phyloP scores from a whole-genome alignment of 352 stramenopile genomes.

The Phytophthora syringae region DNA sequence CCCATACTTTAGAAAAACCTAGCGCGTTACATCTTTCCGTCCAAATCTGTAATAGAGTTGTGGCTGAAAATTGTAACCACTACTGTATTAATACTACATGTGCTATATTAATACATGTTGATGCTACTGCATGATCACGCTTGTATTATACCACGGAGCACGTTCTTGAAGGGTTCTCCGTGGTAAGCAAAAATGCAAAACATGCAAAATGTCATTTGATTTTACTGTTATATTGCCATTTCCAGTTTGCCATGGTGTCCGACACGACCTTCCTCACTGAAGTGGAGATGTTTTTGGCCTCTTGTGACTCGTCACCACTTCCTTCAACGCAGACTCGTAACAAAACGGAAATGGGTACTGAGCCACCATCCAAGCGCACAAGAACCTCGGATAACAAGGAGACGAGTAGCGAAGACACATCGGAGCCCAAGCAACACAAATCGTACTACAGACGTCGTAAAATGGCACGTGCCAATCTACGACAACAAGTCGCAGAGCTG shows the following conservation, averaged over 20 bases:
- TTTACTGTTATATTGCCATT: too few relatives aligned
- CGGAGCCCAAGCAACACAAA: not conserved
- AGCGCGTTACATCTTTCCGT: not conserved
- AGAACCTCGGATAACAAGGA: too few relatives aligned
- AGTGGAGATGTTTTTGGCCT: conserved; percentile 12
- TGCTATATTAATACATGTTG: too few relatives aligned
- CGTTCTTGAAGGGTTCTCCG: too few relatives aligned
- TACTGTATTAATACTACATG: too few relatives aligned
- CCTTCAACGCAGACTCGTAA: not conserved
- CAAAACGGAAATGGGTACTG: not conserved
- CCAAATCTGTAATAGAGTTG: conserved; percentile 3
- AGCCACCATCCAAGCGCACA: not conserved
- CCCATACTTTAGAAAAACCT: not conserved
- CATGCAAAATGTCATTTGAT: too few relatives aligned
- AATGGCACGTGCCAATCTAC: conserved; percentile 28
- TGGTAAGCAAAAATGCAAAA: too few relatives aligned
- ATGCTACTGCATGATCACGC: too few relatives aligned
- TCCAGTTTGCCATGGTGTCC: conserved; percentile 11
- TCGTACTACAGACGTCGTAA: conserved; percentile 15
- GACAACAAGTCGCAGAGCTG: conserved; percentile 12
- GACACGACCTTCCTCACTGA: conserved; percentile 21
- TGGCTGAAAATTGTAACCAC: too few relatives aligned
- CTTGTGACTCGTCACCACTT: not conserved
- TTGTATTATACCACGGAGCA: too few relatives aligned
- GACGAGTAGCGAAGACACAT: not conserved